These are phyloP conservation scores for Sarocladiaceae sp. DNA, from an alignment of 2,329 filamentous ascomycete genomes.

Conservation along the genomic window DNA sequence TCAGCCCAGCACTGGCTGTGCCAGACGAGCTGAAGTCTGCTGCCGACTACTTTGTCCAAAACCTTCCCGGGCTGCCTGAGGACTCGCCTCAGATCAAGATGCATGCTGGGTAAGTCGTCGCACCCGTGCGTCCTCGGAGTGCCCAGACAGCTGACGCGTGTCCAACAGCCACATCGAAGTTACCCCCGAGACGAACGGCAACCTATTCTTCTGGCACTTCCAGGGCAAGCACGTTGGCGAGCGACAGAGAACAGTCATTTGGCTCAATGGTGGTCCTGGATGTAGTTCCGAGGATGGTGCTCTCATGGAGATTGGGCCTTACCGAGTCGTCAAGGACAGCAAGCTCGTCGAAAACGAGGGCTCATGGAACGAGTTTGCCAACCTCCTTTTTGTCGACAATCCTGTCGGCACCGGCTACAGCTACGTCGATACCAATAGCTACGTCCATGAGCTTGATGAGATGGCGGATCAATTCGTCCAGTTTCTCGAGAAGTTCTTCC, in stretches of 20 bases:
- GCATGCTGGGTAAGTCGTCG: conserved; percentile 79
- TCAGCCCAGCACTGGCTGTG: conserved; percentile 32
- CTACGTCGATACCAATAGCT: conserved; percentile 86
- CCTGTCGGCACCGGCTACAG: conserved; percentile 96
- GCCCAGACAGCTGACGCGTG: conserved; percentile 17
- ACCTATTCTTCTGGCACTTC: conserved; percentile 98
- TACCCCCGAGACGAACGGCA: conserved; percentile 76
- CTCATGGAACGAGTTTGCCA: conserved; percentile 98
- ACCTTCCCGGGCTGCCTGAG: conserved; percentile 76
- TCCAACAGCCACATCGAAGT: conserved; percentile 78
- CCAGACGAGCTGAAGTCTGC: conserved; percentile 22
- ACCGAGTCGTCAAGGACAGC: conserved; percentile 70
- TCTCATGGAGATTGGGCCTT: conserved; percentile 93
- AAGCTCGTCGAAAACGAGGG: conserved; percentile 76
- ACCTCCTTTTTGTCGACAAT: conserved; percentile 93
- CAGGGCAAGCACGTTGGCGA: conserved; percentile 94
- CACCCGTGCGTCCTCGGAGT: conserved; percentile 11
- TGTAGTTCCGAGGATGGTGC: conserved; percentile 97
- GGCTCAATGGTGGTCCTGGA: conserved; percentile 94
- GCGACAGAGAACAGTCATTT: conserved; percentile 83
- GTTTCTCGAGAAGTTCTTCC: conserved; percentile 90
- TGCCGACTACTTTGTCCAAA: conserved; percentile 84
- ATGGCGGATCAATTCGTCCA: conserved; percentile 85
- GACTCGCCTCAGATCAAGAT: conserved; percentile 75
- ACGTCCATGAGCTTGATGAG: conserved; percentile 73